These are phyloP conservation scores for Parmelia sp. DNA, from an alignment of 495 filamentous ascomycete genomes.

Conservation along the genomic window DNA sequence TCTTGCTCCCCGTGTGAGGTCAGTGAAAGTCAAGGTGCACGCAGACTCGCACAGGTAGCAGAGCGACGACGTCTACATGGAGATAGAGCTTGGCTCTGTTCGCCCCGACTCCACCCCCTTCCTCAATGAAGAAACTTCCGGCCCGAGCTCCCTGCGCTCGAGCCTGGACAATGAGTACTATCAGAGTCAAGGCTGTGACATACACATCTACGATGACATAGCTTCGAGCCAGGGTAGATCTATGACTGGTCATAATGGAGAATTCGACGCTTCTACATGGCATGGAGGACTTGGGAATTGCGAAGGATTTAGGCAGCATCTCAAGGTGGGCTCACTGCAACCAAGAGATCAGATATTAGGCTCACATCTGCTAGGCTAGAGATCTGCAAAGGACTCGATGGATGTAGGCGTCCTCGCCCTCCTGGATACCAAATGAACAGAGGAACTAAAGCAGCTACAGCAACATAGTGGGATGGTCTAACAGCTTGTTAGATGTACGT, in stretches of 20 bases:
- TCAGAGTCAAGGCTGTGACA: neutral
- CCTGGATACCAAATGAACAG: neutral
- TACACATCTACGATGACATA: slow-evolving; percentile 7
- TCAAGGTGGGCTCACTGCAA: neutral
- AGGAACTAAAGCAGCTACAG: neutral
- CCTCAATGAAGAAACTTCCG: neutral
- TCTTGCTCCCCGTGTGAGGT: neutral
- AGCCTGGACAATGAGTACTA: slow-evolving; percentile 5
- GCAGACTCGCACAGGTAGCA: neutral
- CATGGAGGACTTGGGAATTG: neutral
- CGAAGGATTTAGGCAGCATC: neutral
- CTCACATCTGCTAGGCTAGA: neutral
- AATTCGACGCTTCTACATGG: neutral
- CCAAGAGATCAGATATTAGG: neutral
- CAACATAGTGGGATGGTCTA: slow-evolving; percentile 7
- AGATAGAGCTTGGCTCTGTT: neutral
- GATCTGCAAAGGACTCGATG: slow-evolving; percentile 7
- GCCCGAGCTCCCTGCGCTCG: slow-evolving; percentile 1
- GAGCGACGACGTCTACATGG: neutral
- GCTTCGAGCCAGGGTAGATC: neutral
- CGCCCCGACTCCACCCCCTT: neutral
- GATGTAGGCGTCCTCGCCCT: slow-evolving; percentile 7
- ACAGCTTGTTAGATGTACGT: slow-evolving; percentile 1
- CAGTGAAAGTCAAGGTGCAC: neutral
- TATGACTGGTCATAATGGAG: neutral